A percentile compares a stretch with the other conserved stretches of the same genome.
Conservation (phyloP, 1,284 basidiomycete species). For the Wolfiporia cocos region DNA sequence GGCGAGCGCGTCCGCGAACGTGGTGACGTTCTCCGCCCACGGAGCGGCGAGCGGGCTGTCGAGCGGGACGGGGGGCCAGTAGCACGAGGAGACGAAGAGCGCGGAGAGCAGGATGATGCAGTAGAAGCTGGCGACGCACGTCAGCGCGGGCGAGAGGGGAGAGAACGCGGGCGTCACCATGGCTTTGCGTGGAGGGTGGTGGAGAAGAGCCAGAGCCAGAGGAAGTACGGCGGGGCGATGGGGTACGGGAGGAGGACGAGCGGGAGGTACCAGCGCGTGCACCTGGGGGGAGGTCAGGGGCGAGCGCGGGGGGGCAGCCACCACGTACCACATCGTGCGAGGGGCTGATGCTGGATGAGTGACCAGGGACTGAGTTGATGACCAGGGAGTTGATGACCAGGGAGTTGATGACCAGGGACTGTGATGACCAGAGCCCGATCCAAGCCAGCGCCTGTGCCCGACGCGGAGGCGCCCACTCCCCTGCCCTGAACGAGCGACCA, state of each 20-base stretch:
- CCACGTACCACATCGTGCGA: slow-evolving; percentile 28
- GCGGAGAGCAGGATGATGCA: slow-evolving; percentile 74
- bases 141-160: not conserved
- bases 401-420: no score
- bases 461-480: no score
- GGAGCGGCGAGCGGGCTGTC: slow-evolving; percentile 53
- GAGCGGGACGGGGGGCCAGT: slow-evolving; percentile 74
- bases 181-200: slow-evolving; percentile 72
- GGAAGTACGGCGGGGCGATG: slow-evolving; percentile 69
- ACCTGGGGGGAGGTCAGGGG: slow-evolving; percentile 36
- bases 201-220: slow-evolving; percentile 67
- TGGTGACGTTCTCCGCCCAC: slow-evolving; percentile 63
- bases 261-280: slow-evolving; percentile 78
- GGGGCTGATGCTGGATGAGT: no score
- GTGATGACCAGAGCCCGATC: no score
- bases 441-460: no score
- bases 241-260: slow-evolving; percentile 72
- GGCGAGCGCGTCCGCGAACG: slow-evolving; percentile 58
- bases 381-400: no score
- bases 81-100: slow-evolving; percentile 77
- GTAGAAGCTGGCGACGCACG: slow-evolving; percentile 52
- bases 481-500: slow-evolving; percentile 6
- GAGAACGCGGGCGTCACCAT: slow-evolving; percentile 44
- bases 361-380: no score
- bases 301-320: not conserved